Evolutionary conservation across 169 alveolate genomes (phyloP), one percentile per base, ranked within the genome.

Genomic region (Plasmodium gaboni): DNA sequence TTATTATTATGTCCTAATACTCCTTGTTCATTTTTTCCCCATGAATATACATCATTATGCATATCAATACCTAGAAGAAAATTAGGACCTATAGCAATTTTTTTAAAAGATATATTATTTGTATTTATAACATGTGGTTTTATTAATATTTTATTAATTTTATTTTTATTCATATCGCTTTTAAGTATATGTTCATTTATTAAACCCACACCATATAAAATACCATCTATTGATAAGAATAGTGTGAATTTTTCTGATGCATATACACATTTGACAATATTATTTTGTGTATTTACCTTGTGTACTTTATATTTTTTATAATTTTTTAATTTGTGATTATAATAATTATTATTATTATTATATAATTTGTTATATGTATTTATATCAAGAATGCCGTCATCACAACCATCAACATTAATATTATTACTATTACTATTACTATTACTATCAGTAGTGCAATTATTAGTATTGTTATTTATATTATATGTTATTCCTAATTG

Each of bases 21-120:
- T 0, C 83, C 83, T 53, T 51, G 24, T 12, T 44, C 55, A 48
- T 80, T 80, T 19, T 57, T 48, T 3, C 90, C 90, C 90, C 90
- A 80, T 5, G 90, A 80, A 60, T 80, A 80, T 15, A 80, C 28
- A 13, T n/a, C 51, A 38, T 80, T 80, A 28, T 80, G 17, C 67
- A 80, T 67, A 80, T 46, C 32, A 4, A 80, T 67, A 4, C 64
- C 90, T 22, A 80, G 26, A 7, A 80, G 53, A 46, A 80, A 80
- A 55, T 80, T 42, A 28, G 9, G 67, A 1, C 90, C 90, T 2
- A 80, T 61, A 17, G 90, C 7, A 3, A 80, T 67, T 55, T 80
- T 80, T 55, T 80, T 80, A 80, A 80, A 80, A 80, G 72, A 26
- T 68, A 80, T 80, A 80, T 80, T 65, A 53, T 80, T 80, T 38